Base-by-base conservation (phyloP, 495 filamentous ascomycete species). In the Daldinia bambusicola region DNA sequence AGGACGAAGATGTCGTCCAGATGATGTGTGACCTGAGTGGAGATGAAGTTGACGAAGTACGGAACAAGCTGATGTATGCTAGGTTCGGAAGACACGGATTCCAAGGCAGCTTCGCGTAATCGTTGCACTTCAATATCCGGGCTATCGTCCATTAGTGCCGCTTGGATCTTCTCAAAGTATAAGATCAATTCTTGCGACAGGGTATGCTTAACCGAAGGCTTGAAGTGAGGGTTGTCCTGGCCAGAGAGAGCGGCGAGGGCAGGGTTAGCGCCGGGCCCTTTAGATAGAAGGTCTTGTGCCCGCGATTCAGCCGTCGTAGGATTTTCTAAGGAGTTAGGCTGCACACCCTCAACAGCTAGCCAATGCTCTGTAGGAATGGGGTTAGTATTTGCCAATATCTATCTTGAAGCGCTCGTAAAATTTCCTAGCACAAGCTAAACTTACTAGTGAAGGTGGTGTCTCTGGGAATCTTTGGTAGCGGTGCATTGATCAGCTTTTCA, bases 401-500 rank as follows among this genome's bases (percentile, higher is more conserved):
- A 51, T 30, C 10, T 30, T n/a, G 7, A 34, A 51, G 30, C 26
- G 6, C 57, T 6, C 63, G 31, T 10, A 13, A 61, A 12, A 36
- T 18, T 34, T n/a, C n/a, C 40, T 40, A n/a, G 4, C 20, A 8
- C 18, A 31, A 10, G 38, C 18, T 0, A 43, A 16, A 76, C 84
- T 72, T 80, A 96, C 93, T 89, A 8, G 95, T 98, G 75, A 97
- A 93, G 30, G 89, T 90, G 40, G 95, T 89, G 75, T 99, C 95
- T n/a, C 93, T 83, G 6, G 95, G 96, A 12, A 99, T 93, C 74
- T 94, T 98, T 6, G 95, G 95, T 63, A 99, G 80, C 6, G 95
- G 93, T 43, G 92, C 92, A 82, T 99, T 99, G 77, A 99, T 98
- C 70, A 99, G 81, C 81, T 98, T 98, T 81, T 99, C 95, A 76